A percentile compares a stretch with the other conserved stretches of the same genome.
Evolutionary conservation across 768 basidiomycete species (phyloP).

Genomic region (Artomyces pyxidatus): DNA sequence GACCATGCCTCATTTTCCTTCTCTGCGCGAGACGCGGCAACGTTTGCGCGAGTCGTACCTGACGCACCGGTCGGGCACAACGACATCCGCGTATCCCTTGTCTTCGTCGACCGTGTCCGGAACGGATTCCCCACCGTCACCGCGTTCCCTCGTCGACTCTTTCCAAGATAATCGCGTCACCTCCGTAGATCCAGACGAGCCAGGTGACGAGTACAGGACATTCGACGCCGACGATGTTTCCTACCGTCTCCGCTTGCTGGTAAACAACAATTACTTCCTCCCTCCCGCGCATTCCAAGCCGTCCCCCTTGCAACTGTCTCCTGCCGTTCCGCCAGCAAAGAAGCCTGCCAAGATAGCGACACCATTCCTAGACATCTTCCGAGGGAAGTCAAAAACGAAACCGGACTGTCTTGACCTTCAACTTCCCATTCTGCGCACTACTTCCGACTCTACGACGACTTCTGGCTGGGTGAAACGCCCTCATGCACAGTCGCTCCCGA

Average conservation of each 20-base stretch:
- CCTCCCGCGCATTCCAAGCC: conserved; percentile 86
- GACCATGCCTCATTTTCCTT: conserved; percentile 15
- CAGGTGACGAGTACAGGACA: conserved; percentile 17
- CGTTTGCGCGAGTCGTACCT: conserved; percentile 39
- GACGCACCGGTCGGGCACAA: conserved; percentile 58
- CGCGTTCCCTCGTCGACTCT: conserved; percentile 44
- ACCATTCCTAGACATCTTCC: conserved; percentile 64
- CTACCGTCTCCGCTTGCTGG: conserved; percentile 73
- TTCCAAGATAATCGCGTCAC: conserved; percentile 35
- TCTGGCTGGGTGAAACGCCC: conserved; percentile 12
- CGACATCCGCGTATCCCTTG: conserved; percentile 72
- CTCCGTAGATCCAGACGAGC: conserved; percentile 17
- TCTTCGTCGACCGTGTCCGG: conserved; percentile 59
- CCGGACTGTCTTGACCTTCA: conserved; percentile 39
- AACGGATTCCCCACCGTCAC: conserved; percentile 58
- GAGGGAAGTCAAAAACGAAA: conserved; percentile 61
- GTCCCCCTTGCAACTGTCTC: conserved; percentile 53
- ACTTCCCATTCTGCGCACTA: conserved; percentile 16
- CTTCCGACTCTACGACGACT: conserved; percentile 15
- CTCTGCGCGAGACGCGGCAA: conserved; percentile 16
- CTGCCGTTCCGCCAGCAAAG: conserved; percentile 33
- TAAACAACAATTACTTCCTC: conserved; percentile 84
- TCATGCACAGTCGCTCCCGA: conserved; percentile 13
- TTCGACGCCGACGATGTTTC: conserved; percentile 69
- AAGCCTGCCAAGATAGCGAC: conserved; percentile 37